phyloP scores from a whole-genome alignment of 768 basidiomycete species.

The Leccinellum rugosiceps region DNA sequence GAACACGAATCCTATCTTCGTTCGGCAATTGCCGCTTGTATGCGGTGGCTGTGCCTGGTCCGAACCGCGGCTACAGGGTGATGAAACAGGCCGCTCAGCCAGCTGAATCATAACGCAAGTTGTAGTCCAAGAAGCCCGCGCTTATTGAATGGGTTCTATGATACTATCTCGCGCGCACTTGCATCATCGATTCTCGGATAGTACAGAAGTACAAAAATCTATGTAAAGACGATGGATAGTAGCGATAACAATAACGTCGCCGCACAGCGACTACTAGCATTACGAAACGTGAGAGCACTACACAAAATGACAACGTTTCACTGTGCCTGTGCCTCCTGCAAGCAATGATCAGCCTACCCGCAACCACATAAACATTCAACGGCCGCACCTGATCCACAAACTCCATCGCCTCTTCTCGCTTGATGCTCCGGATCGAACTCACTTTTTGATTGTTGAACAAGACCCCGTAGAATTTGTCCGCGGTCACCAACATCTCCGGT shows the following conservation, averaged over 20 bases:
- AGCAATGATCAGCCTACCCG: not conserved
- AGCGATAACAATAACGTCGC: conserved; percentile 16
- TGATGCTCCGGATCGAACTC: conserved; percentile 83
- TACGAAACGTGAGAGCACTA: not conserved
- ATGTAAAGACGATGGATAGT: conserved; percentile 4
- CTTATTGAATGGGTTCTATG: no score
- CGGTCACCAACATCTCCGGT: conserved; percentile 93
- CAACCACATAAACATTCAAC: conserved; percentile 1
- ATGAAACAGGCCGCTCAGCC: no score
- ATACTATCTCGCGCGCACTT: not conserved
- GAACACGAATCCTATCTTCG: not conserved
- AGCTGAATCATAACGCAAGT: not conserved
- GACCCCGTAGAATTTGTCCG: conserved; percentile 97
- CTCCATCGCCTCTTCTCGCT: conserved; percentile 86
- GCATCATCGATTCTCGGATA: not conserved
- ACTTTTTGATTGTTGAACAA: conserved; percentile 96
- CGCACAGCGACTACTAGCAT: not conserved
- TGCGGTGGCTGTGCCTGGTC: conserved; percentile 24
- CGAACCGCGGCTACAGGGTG: no score
- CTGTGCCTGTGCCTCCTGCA: conserved; percentile 49
- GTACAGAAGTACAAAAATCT: conserved; percentile 1
- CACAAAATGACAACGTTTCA: conserved; percentile 9
- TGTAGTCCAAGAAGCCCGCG: not conserved
- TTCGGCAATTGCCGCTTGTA: conserved; percentile 24
- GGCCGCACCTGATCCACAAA: conserved; percentile 82